These are phyloP conservation scores for Hyphodiscus sp. DNA, from an alignment of 2,329 filamentous ascomycete species.

Conservation along the genomic window DNA sequence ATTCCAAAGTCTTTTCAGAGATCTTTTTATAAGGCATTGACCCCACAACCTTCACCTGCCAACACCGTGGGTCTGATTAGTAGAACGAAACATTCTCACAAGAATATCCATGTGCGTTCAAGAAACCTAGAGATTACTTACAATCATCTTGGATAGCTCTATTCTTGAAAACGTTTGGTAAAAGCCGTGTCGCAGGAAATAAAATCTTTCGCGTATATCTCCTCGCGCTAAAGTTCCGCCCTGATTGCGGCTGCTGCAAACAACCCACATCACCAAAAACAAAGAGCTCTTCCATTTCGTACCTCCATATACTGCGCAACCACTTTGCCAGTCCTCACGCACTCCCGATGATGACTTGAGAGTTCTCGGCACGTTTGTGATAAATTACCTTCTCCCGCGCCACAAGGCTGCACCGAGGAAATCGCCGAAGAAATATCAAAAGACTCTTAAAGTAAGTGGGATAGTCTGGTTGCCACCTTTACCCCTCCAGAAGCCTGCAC, in stretches of 20 bases:
- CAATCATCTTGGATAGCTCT: conserved; percentile 19
- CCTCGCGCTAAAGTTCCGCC: conserved; percentile 15
- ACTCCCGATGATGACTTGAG: conserved; percentile 28
- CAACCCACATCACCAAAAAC: conserved; percentile 11
- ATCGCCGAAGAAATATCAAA: neutral
- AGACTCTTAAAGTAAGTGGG: too few species aligned
- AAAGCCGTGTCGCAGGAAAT: neutral
- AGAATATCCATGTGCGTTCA: too few species aligned
- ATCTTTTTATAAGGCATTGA: too few species aligned
- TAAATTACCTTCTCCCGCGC: conserved; percentile 20
- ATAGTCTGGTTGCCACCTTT: neutral
- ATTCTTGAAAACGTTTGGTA: neutral
- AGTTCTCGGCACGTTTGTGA: conserved; percentile 16
- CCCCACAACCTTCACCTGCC: too few species aligned
- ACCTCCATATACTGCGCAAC: conserved; percentile 6
- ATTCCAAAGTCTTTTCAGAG: neutral
- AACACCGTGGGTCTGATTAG: too few species aligned
- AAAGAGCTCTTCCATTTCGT: too few species aligned
- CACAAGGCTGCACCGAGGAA: conserved; percentile 25
- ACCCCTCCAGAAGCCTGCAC: conserved; percentile 1
- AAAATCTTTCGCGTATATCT: conserved; percentile 17
- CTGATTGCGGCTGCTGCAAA: conserved; percentile 7
- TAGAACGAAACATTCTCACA: too few species aligned
- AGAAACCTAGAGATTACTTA: conserved; percentile 11
- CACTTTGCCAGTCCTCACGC: conserved; percentile 9